Conservation (phyloP, 768 basidiomycete species). For the Amanita pseudoporphyria region DNA sequence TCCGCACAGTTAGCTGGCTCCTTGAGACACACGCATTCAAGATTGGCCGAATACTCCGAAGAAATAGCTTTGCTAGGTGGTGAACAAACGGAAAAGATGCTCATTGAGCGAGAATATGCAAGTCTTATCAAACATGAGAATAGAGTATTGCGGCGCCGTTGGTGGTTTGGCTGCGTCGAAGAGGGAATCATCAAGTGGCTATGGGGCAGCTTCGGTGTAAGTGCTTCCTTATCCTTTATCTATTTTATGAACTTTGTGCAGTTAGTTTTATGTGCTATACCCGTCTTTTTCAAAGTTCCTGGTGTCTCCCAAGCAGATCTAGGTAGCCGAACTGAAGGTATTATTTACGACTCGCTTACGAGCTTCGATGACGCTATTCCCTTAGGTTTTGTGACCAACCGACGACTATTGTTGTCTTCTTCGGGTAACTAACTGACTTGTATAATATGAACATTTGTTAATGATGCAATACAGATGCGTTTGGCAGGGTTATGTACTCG, state of each 20-base stretch:
- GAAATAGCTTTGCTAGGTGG: conserved; percentile 86
- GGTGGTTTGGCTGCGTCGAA: conserved; percentile 89
- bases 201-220: conserved; percentile 91
- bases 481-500: conserved; percentile 93
- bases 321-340: conserved; percentile 85
- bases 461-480: conserved; percentile 54
- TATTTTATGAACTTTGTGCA: conserved; percentile 16
- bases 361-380: background rate
- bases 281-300: conserved; percentile 83
- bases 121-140: conserved; percentile 80
- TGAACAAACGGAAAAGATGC: conserved; percentile 82
- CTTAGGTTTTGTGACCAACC: conserved; percentile 95
- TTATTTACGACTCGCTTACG: conserved; percentile 3
- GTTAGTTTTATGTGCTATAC: conserved; percentile 86
- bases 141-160: conserved; percentile 63
- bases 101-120: conserved; percentile 84
- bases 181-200: conserved; percentile 96
- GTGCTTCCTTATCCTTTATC: conserved; percentile 18
- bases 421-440: conserved; percentile 38
- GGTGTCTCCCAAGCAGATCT: conserved; percentile 61
- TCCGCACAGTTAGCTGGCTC: conserved; percentile 86
- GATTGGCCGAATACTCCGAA: conserved; percentile 81
- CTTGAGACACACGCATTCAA: conserved; percentile 85
- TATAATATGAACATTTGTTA: background rate
- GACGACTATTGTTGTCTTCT: conserved; percentile 79